phyloP scores from a whole-genome alignment of 108 stramenopile species.

The Fistulifera solaris region DNA sequence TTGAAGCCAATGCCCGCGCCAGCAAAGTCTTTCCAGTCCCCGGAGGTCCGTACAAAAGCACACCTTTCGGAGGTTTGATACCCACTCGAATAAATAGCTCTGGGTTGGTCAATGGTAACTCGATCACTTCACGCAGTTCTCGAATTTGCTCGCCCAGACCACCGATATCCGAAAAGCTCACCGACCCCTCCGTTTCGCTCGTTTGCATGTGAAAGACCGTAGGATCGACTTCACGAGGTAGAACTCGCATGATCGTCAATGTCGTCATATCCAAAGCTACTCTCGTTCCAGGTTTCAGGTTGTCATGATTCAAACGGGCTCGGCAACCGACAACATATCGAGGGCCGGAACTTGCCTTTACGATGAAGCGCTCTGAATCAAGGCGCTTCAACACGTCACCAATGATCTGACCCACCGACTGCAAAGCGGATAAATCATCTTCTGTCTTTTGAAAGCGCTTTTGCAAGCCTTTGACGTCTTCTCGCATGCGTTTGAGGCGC shows the following conservation, averaged over 20 bases:
- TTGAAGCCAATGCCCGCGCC: conserved; percentile 93
- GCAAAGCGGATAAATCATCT: conserved; percentile 90
- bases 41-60: conserved; percentile 85
- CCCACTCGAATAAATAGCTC: conserved; percentile 97
- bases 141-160: conserved; percentile 95
- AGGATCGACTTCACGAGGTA: conserved; percentile 98
- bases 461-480: conserved; percentile 77
- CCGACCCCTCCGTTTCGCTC: conserved; percentile 74
- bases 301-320: conserved; percentile 80
- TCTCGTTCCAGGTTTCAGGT: conserved; percentile 91
- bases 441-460: conserved; percentile 94
- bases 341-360: conserved; percentile 94
- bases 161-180: conserved; percentile 94
- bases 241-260: conserved; percentile 96
- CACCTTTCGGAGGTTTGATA: conserved; percentile 93
- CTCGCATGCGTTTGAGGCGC: conserved; percentile 84
- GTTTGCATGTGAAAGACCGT: conserved; percentile 98
- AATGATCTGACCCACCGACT: conserved; percentile 95
- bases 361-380: conserved; percentile 92
- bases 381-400: conserved; percentile 95
- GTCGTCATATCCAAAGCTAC: conserved; percentile 99
- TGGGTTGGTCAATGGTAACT: conserved; percentile 97
- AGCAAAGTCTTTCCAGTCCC: conserved; percentile 93
- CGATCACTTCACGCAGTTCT: conserved; percentile 96
- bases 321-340: conserved; percentile 97